Evolutionary conservation across 1,284 basidiomycete species (phyloP).

Genomic region (Leccinum insigne): DNA sequence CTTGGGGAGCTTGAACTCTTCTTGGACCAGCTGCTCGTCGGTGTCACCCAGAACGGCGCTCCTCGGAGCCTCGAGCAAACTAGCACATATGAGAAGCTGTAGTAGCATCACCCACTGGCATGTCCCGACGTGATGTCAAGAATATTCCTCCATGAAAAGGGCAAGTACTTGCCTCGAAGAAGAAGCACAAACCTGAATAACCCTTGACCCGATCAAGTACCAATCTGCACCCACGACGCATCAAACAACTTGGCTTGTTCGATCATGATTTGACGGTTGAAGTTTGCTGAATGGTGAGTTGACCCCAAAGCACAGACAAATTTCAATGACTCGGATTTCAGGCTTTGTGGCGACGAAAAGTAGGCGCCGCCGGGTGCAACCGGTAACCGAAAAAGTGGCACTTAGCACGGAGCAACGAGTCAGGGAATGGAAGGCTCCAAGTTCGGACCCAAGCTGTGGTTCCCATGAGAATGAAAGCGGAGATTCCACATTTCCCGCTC

Average conservation of each 20-base stretch:
- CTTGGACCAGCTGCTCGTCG: conserved; percentile 12
- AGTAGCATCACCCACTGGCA: conserved; percentile 8
- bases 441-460: neutral
- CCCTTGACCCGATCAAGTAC: neutral
- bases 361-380: neutral
- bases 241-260: neutral
- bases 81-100: neutral
- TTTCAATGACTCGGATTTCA: neutral
- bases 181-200: neutral
- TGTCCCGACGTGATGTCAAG: neutral
- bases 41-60: neutral
- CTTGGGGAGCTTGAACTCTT: conserved; percentile 49
- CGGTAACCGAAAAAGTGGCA: neutral
- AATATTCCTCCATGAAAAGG: neutral
- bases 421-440: neutral
- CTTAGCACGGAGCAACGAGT: neutral
- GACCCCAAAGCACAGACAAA: neutral
- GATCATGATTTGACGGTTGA: neutral
- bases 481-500: conserved; percentile 2
- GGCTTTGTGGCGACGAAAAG: neutral
- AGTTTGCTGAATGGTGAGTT: neutral
- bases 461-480: conserved; percentile 6
- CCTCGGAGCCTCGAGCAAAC: neutral
- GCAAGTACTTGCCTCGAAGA: neutral
- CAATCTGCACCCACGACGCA: neutral